Evolutionary conservation across 768 basidiomycete species (phyloP), one percentile per base, ranked within the genome.

Genomic region (Postia placenta): DNA sequence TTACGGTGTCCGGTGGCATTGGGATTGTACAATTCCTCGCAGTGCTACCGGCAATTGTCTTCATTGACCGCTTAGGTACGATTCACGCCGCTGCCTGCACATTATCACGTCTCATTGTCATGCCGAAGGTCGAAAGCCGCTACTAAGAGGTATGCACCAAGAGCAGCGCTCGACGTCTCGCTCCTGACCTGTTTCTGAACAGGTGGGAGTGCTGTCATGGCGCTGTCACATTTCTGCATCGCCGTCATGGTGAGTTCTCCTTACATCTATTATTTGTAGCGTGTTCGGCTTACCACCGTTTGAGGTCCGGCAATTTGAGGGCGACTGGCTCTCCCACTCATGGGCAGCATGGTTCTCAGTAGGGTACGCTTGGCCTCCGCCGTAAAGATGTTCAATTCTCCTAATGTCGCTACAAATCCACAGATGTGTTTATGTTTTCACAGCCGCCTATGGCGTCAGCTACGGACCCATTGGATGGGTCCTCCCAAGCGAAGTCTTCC

Each of bases 381-480:
- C n/a, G n/a, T n/a, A n/a, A n/a, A n/a, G n/a, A n/a, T n/a, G n/a
- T n/a, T n/a, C n/a, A n/a, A n/a, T n/a, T n/a, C n/a, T n/a, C n/a
- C n/a, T n/a, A n/a, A n/a, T n/a, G n/a, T n/a, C n/a, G n/a, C n/a
- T n/a, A n/a, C n/a, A n/a, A n/a, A n/a, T 28, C 12, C 28, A 14
- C 15, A 66, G 65, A 22, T 77, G 74, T 35, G 78, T 87, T 23
- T 92, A 90, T 63, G 59, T 74, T 0, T 91, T 90, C 67, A 91
- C 87, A 1, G 78, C 76, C 36, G 79, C 85, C 1, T 91, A 89
- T 60, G 89, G 88, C 0, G 66, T 83, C 33, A 86, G 83, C 26
- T 80, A 85, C 53, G 89, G 89, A 0, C 87, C 90, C 0, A 75
- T 92, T 52, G 83, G 81, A 2, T 92, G 90, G 90, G 80, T 91